A percentile compares a stretch with the other conserved stretches of the same genome.
Conservation (phyloP, 2,329 filamentous ascomycete genomes). For the Phoma sp. region DNA sequence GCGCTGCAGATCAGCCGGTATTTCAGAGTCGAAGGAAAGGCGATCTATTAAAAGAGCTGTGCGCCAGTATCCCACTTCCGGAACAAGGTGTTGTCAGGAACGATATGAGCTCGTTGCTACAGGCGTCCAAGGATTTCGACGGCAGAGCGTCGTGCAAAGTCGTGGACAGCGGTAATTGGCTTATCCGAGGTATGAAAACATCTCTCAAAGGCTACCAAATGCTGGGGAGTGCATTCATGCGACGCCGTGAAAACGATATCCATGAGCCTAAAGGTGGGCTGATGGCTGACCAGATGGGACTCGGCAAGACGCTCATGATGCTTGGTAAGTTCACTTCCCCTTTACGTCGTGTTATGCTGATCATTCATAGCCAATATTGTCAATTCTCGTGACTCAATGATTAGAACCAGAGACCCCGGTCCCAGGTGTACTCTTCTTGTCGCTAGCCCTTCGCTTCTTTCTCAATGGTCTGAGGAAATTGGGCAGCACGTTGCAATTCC, state of each 20-base stretch:
- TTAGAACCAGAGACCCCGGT: constrained; percentile 2
- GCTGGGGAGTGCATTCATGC: constrained; percentile 61
- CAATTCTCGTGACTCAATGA: constrained; percentile 39
- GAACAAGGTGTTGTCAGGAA: constrained; percentile 35
- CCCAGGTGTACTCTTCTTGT: constrained; percentile 52
- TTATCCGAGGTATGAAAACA: constrained; percentile 56
- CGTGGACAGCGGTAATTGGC: constrained; percentile 48
- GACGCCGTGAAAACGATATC: constrained; percentile 53
- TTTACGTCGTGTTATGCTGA: constrained; percentile 8
- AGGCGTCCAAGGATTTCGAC: constrained; percentile 52
- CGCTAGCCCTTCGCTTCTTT: constrained; percentile 47
- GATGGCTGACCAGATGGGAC: constrained; percentile 52
- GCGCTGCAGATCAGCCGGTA: constrained; percentile 30
- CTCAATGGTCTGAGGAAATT: constrained; percentile 50
- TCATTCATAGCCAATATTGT: constrained; percentile 49
- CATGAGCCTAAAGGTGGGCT: constrained; percentile 50
- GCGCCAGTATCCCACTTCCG: constrained; percentile 49
- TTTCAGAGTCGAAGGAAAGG: constrained; percentile 33
- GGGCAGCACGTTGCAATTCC: constrained; percentile 29
- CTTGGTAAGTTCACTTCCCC: constrained; percentile 26
- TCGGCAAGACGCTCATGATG: constrained; percentile 51
- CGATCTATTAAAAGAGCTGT: constrained; percentile 49
- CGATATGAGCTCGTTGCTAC: constrained; percentile 48
- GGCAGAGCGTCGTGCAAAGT: constrained; percentile 44
- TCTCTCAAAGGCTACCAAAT: constrained; percentile 59